These are phyloP conservation scores for Aspergillus spinulosporus DNA, from an alignment of 2,329 filamentous ascomycete species.

Conservation along the genomic window DNA sequence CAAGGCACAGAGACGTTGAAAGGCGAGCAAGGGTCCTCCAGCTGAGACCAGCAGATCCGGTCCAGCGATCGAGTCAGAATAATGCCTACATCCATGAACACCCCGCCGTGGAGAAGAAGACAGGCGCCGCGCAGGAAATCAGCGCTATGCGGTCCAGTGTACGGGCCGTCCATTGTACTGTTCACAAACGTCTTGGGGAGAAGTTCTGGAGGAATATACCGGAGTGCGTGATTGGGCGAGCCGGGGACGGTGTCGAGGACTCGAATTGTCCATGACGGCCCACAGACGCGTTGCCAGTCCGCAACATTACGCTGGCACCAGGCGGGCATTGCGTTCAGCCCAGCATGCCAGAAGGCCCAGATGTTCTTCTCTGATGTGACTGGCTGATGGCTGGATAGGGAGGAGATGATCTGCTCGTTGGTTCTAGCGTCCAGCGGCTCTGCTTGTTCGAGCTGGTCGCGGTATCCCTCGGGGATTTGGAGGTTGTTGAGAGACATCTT, in stretches of 20 bases:
- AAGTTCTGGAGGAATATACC: slow-evolving; percentile 1
- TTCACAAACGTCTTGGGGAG: slow-evolving; percentile 17
- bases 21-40: not conserved
- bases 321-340: not conserved
- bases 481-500: no score
- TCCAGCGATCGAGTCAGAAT: slow-evolving; percentile 1
- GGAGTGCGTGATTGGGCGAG: slow-evolving; percentile 37
- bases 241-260: slow-evolving; percentile 19
- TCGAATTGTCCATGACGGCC: slow-evolving; percentile 6
- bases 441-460: not conserved
- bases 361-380: slow-evolving; percentile 10
- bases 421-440: not conserved
- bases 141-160: slow-evolving; percentile 17
- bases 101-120: slow-evolving; percentile 44
- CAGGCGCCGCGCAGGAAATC: slow-evolving; percentile 30
- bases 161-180: slow-evolving; percentile 17
- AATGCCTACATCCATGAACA: slow-evolving; percentile 6
- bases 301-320: slow-evolving; percentile 13
- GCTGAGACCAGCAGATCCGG: slow-evolving; percentile 6
- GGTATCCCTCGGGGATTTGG: not conserved
- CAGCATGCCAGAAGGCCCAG: slow-evolving; percentile 13
- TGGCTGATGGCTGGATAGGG: not conserved
- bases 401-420: not conserved
- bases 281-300: slow-evolving; percentile 6
- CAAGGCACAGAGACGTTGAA: not conserved